phyloP scores from a whole-genome alignment of 148 eudicot genomes.

The Fagopyrum esculentum region DNA sequence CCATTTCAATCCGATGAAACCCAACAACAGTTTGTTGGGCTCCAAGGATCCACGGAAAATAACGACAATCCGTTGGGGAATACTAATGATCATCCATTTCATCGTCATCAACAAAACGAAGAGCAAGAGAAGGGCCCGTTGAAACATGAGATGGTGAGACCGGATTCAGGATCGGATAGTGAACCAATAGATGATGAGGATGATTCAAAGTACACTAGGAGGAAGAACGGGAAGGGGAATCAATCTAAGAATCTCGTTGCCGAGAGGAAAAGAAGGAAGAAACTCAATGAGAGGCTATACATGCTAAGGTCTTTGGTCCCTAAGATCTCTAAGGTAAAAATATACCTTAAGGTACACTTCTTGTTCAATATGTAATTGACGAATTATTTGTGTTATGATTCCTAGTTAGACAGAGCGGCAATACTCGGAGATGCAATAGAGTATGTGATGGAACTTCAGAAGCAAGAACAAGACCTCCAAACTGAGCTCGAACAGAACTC shows the following conservation, averaged over 20 bases:
- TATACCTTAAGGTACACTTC: not conserved
- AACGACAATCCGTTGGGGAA: not conserved
- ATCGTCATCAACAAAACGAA: constrained; percentile 17
- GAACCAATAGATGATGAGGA: constrained; percentile 76
- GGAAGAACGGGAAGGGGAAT: constrained; percentile 56
- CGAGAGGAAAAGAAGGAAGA: constrained; percentile 88
- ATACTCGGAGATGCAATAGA: constrained; percentile 91
- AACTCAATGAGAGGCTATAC: constrained; percentile 86
- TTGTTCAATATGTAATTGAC: not conserved
- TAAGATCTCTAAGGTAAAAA: constrained; percentile 72
- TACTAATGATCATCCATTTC: not conserved
- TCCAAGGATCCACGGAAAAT: not conserved
- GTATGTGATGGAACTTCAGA: constrained; percentile 68
- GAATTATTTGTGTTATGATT: not conserved
- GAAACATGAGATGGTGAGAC: constrained; percentile 33
- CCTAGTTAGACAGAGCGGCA: constrained; percentile 82
- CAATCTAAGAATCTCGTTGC: constrained; percentile 81
- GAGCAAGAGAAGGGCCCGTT: constrained; percentile 32
- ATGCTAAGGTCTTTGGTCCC: constrained; percentile 78
- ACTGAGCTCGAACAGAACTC: constrained; percentile 65
- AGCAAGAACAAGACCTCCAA: constrained; percentile 62
- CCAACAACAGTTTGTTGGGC: not conserved
- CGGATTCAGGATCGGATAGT: constrained; percentile 65
- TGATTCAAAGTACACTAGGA: constrained; percentile 54
- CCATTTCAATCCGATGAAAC: not conserved